Conservation (phyloP, 768 basidiomycete species). For the Lactarius vividus region DNA sequence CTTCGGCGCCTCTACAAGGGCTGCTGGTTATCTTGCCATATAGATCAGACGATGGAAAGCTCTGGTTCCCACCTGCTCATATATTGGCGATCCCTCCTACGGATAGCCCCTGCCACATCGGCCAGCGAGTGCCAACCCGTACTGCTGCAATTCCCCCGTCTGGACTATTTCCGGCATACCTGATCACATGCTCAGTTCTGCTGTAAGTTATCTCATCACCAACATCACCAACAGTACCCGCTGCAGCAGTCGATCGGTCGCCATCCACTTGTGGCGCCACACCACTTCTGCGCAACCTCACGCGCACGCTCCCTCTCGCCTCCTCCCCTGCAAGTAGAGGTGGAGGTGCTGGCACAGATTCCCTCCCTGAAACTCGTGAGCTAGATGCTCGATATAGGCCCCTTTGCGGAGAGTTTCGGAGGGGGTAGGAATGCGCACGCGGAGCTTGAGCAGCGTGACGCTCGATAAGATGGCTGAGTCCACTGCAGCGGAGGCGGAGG, state of each 20-base stretch:
- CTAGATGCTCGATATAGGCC: neutral
- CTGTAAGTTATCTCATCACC: constrained; percentile 29
- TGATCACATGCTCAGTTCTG: constrained; percentile 36
- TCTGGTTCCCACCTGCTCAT: constrained; percentile 31
- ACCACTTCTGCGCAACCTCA: constrained; percentile 55
- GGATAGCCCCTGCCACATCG: constrained; percentile 40
- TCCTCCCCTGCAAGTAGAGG: constrained; percentile 38
- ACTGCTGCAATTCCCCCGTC: constrained; percentile 34
- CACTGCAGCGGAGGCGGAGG: constrained; percentile 10
- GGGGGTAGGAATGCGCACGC: constrained; percentile 33
- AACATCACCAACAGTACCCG: neutral
- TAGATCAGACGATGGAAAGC: constrained; percentile 34
- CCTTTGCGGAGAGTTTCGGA: constrained; percentile 3
- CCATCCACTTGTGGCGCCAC: constrained; percentile 57
- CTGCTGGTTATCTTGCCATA: no score
- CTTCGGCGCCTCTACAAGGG: no score
- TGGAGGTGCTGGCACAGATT: constrained; percentile 53
- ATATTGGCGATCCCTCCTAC: constrained; percentile 31
- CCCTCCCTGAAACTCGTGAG: constrained; percentile 59
- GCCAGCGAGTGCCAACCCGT: constrained; percentile 48
- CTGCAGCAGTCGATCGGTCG: constrained; percentile 52
- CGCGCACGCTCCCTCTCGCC: constrained; percentile 63
- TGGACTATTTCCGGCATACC: constrained; percentile 34
- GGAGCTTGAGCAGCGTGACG: constrained; percentile 58
- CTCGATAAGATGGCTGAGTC: constrained; percentile 74